These are phyloP conservation scores for Amniculicola lignicola DNA, from an alignment of 495 filamentous ascomycete genomes.

Conservation along the genomic window DNA sequence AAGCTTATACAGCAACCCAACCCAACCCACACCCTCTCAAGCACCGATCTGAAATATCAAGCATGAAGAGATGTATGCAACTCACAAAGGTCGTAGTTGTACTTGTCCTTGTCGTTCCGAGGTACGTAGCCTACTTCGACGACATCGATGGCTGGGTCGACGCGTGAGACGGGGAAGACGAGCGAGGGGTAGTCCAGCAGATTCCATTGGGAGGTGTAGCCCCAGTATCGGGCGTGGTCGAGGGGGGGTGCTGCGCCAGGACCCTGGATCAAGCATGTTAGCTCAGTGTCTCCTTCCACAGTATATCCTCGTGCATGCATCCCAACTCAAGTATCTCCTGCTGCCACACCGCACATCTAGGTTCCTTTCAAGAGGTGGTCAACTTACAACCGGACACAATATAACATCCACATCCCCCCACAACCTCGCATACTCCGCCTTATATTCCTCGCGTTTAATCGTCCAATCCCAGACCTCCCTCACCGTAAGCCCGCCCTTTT, in stretches of 20 bases:
- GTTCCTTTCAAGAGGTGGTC: not conserved
- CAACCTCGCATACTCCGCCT: constrained; percentile 54
- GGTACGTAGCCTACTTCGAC: constrained; percentile 42
- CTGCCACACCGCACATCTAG: too few relatives aligned
- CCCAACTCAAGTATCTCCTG: not conserved
- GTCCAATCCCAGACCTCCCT: constrained; percentile 40
- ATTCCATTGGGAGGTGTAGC: constrained; percentile 72
- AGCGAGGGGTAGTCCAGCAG: constrained; percentile 63
- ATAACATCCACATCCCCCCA: constrained; percentile 71
- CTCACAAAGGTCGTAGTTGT: constrained; percentile 38
- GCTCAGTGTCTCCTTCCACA: not conserved
- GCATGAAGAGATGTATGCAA: not conserved
- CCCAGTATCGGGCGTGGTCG: constrained; percentile 64
- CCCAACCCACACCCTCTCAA: not conserved
- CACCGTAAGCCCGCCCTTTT: not conserved
- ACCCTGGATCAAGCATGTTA: constrained; percentile 30
- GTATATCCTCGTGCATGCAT: not conserved
- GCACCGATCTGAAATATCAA: not conserved
- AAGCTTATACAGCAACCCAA: not conserved
- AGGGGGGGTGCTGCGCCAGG: constrained; percentile 58
- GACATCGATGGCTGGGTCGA: constrained; percentile 40
- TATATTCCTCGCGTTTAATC: constrained; percentile 55
- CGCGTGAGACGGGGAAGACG: constrained; percentile 51
- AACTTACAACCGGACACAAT: constrained; percentile 52
- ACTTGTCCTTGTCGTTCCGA: constrained; percentile 43